A percentile compares a stretch with the other conserved stretches of the same genome.
Conservation (phyloP, 2,329 filamentous ascomycete species). For the Cordyceps javanica region DNA sequence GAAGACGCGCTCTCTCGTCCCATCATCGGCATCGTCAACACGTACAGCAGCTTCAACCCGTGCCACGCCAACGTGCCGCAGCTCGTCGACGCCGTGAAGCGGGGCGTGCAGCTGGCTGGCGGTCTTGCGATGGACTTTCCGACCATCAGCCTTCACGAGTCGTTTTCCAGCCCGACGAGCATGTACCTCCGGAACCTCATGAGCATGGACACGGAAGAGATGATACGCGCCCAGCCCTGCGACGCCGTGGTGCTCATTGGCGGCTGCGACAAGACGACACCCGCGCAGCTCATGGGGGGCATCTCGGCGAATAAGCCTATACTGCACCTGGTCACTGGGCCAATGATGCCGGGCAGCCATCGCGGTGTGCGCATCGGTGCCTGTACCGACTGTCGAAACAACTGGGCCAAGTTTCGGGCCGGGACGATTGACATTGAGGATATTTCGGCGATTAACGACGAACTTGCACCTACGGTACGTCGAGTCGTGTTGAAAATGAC, state of each 20-base stretch:
- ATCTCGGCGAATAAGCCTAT: slow-evolving; percentile 70
- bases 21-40: slow-evolving; percentile 71
- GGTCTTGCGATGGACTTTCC: slow-evolving; percentile 67
- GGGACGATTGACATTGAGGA: slow-evolving; percentile 65
- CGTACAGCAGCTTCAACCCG: slow-evolving; percentile 66
- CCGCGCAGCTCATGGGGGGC: slow-evolving; percentile 69
- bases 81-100: slow-evolving; percentile 63
- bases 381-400: slow-evolving; percentile 68
- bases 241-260: slow-evolving; percentile 64
- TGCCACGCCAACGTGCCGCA: slow-evolving; percentile 69
- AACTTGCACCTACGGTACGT: slow-evolving; percentile 60
- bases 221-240: slow-evolving; percentile 65
- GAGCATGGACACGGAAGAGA: slow-evolving; percentile 77
- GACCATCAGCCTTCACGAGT: slow-evolving; percentile 66
- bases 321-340: slow-evolving; percentile 62
- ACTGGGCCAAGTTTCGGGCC: slow-evolving; percentile 64
- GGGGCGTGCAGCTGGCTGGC: slow-evolving; percentile 60
- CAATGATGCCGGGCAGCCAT: slow-evolving; percentile 69
- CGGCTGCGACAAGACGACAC: slow-evolving; percentile 69
- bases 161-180: slow-evolving; percentile 63
- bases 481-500: not conserved
- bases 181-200: slow-evolving; percentile 71
- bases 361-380: slow-evolving; percentile 60
- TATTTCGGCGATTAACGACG: slow-evolving; percentile 63
- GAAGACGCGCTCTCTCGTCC: slow-evolving; percentile 65